Conservation (phyloP, 768 basidiomycete species). For the Tremella mesenterica region DNA sequence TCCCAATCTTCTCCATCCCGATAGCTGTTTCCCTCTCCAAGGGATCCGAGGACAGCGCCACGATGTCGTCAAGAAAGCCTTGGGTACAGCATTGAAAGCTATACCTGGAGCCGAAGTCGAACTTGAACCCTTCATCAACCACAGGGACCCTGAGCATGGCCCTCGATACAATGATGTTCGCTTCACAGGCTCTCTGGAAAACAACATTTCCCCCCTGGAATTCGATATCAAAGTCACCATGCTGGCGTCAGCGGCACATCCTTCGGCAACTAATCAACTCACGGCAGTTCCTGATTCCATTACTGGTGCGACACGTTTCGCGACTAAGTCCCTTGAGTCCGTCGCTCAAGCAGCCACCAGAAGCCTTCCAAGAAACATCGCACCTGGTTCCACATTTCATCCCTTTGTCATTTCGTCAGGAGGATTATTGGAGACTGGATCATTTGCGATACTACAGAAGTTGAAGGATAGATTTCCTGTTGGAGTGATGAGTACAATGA, state of each 20-base stretch:
- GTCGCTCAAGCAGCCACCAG: not conserved
- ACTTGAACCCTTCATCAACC: not conserved
- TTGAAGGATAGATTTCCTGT: not conserved
- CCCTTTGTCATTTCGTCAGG: not conserved
- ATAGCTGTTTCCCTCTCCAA: not conserved
- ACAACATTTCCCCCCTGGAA: not conserved
- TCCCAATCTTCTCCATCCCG: not conserved
- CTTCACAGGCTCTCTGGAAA: not conserved
- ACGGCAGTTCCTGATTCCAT: not conserved
- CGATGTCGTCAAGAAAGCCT: constrained; percentile 1
- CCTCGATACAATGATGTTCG: not conserved
- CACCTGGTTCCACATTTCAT: not conserved
- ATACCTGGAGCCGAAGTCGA: not conserved
- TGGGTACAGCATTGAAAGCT: not conserved
- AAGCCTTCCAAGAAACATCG: not conserved
- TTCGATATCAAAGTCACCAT: not conserved
- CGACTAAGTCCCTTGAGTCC: not conserved
- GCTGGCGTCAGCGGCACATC: not conserved
- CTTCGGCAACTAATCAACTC: not conserved
- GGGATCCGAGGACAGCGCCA: not conserved
- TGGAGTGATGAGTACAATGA: not conserved
- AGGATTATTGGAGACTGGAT: not conserved
- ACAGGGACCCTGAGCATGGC: not conserved
- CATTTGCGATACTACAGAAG: not conserved
- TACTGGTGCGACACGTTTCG: not conserved